Base-by-base conservation (phyloP, 495 filamentous ascomycete species). In the Collariella sp. region DNA sequence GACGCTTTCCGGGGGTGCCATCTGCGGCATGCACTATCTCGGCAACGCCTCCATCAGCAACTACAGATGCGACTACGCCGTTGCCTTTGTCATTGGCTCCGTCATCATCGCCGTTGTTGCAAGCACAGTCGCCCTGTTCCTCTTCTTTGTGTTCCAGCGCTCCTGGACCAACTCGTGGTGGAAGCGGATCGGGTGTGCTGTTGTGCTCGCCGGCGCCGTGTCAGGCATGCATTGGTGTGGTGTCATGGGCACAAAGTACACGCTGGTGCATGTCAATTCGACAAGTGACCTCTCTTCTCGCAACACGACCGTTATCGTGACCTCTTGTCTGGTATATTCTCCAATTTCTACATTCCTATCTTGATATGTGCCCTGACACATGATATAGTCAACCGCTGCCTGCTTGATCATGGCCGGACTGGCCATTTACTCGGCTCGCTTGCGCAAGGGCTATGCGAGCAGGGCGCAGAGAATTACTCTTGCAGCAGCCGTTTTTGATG, bases 171-270 rank as follows among this genome's bases (percentile, higher is more conserved):
- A 85, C 64, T 78, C 72, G 13, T 87, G 83, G 83, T 88, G 82
- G 84, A 87, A 86, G 59, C 74, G 89, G 54, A 62, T 74, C 19
- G 50, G 83, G 3, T 87, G 82, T 59, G 87, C 85, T 7, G 63
- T 78, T 22, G 50, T 90, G 7, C 72, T 95, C 34, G 85, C 87
- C 22, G 70, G 75, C 13, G 86, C 85, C 34, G 88, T 91, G 3
- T 88, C 82, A 18, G 88, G 86, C 2, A 93, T 95, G 88, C 88
- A 95, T 63, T 96, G 88, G 87, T 83, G 83, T 16, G 89, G 87
- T 13, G 76, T 84, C 3, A 70, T 82, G 13, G 88, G 89, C 7
- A 91, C 87, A 1, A 47, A 62, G 3, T 93, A 90, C 62, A 70
- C 63, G n/a, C 51, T 77, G 62, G 70, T 63, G 56, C 65, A 60